Evolutionary conservation across 306 rosid species (phyloP).

Genomic region (Corylus avellana): DNA sequence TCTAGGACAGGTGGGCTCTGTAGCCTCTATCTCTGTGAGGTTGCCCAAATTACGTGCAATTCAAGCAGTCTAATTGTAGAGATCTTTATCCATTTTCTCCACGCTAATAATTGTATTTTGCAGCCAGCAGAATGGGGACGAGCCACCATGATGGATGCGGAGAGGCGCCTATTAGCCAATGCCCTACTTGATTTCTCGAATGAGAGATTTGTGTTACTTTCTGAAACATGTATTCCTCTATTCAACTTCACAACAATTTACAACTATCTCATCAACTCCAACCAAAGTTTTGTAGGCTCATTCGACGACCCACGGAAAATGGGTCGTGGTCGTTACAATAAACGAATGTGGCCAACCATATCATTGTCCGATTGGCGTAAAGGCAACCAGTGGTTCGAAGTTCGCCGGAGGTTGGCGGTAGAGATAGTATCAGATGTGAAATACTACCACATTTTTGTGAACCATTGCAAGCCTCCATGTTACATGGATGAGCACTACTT

Average conservation of each 20-base stretch:
- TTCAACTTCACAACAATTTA: conserved; percentile 45
- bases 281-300: conserved; percentile 35
- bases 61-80: no score
- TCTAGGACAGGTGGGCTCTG: no score
- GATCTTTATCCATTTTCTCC: no score
- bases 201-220: conserved; percentile 46
- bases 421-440: conserved; percentile 28
- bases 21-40: no score
- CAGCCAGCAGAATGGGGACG: conserved; percentile 48
- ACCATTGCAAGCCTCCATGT: conserved; percentile 38
- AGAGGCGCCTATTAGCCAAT: conserved; percentile 45
- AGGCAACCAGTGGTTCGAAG: conserved; percentile 45
- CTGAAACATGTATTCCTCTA: conserved; percentile 48
- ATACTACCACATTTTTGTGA: conserved; percentile 25
- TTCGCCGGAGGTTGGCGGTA: conserved; percentile 27
- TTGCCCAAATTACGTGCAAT: no score
- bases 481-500: conserved; percentile 46
- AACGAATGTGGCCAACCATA: conserved; percentile 26
- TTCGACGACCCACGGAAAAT: conserved; percentile 26
- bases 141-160: conserved; percentile 37
- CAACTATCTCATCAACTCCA: conserved; percentile 38
- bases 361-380: conserved; percentile 34
- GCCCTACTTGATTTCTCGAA: conserved; percentile 54
- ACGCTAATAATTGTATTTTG: background rate
- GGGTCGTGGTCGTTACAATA: conserved; percentile 39